Evolutionary conservation across 495 filamentous ascomycete genomes (phyloP), one percentile per base, ranked within the genome.

Genomic region (Aspergillus sclerotioniger): DNA sequence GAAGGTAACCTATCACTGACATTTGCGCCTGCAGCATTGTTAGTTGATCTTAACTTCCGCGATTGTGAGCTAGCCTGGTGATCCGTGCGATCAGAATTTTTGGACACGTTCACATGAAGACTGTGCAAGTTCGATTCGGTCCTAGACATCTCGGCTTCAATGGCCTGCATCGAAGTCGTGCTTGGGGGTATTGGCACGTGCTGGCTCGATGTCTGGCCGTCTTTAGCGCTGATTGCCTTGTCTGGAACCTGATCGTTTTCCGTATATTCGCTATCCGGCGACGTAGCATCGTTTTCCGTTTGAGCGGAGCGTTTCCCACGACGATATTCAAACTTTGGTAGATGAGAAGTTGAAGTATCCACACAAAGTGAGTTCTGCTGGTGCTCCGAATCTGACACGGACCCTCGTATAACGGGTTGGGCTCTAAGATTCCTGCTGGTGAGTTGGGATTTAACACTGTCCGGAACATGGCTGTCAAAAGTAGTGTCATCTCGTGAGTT

Each of bases 251-350:
- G 17, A 28, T 39, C 43, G n/a, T 35, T 50, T 33, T 17, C 32
- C 20, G 8, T 15, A 25, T 31, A 16, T 13, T 0, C 29, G 4
- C 20, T 13, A 35, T 33, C 13, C 15, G 57, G 43, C 19, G 58
- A 60, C 13, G 57, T 54, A 17, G 33, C 15, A 1, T 15, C 20
- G 3, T 53, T 29, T 10, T 61, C 46, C 21, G 41, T 55, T 19
- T 55, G 58, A 6, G 46, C 8, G 8, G 39, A 48, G 32, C 41
- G 16, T 39, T 65, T 68, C 51, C 59, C 65, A n/a, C 66, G 60
- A n/a, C 75, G 70, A 62, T 79, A 82, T 62, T 77, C 70, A 57
- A 80, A 82, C 53, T 73, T 72, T 1, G 74, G 69, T 53, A 78
- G 59, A 47, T 76, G 72, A 12, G 78, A 79, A 5, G 76, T 74